phyloP scores from a whole-genome alignment of 345 rosid genomes.

The Adansonia digitata region DNA sequence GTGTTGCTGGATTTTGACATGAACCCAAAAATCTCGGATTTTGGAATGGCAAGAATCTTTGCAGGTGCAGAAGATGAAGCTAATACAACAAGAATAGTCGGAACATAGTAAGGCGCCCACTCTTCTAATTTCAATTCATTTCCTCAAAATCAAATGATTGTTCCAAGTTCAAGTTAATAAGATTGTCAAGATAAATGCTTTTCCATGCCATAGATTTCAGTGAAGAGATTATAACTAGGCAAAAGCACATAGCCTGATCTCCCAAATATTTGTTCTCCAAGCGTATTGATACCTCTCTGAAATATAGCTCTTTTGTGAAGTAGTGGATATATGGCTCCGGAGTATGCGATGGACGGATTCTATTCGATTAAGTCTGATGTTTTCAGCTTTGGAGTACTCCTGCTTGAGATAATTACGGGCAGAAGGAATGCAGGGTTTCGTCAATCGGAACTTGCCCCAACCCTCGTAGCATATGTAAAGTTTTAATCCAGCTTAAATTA shows the following conservation, averaged over 20 bases:
- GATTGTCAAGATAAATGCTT: background rate
- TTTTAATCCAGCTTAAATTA: background rate
- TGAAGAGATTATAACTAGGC: no score
- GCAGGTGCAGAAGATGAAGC: conserved; percentile 39
- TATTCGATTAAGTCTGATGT: conserved; percentile 49
- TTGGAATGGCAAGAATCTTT: conserved; percentile 53
- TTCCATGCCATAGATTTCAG: no score
- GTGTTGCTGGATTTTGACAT: conserved; percentile 38
- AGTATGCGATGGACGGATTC: conserved; percentile 45
- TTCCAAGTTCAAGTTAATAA: no score
- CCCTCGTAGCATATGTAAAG: conserved; percentile 12
- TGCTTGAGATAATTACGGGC: conserved; percentile 34
- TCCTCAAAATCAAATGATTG: background rate
- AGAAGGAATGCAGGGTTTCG: conserved; percentile 18
- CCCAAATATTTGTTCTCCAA: background rate
- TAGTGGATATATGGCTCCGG: conserved; percentile 56
- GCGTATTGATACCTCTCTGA: no score
- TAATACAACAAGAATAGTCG: conserved; percentile 38
- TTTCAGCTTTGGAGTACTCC: conserved; percentile 40
- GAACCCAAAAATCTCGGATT: conserved; percentile 51
- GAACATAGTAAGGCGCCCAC: conserved; percentile 37
- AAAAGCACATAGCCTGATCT: background rate
- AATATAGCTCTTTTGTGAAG: background rate
- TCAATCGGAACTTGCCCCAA: background rate
- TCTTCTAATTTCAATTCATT: background rate